phyloP scores from a whole-genome alignment of 2,329 filamentous ascomycete species.

The Aureobasidium sp. region DNA sequence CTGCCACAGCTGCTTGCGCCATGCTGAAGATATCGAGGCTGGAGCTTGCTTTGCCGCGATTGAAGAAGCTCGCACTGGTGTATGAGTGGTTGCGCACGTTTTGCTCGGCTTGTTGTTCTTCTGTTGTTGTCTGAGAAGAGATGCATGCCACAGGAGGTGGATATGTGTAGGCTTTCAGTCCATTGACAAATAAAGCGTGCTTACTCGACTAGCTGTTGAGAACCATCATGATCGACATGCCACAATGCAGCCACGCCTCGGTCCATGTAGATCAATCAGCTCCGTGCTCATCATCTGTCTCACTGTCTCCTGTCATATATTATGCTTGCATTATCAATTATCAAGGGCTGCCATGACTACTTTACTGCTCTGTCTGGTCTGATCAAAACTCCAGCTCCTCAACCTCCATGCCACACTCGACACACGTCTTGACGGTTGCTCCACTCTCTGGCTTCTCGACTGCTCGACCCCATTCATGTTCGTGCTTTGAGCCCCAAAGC shows the following conservation, averaged over 20 bases:
- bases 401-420: slow-evolving; percentile 59
- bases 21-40: background rate
- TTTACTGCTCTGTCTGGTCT: background rate
- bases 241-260: slow-evolving; percentile 11
- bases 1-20: slow-evolving; percentile 1
- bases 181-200: slow-evolving; percentile 9
- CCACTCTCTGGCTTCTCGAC: slow-evolving; percentile 56
- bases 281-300: background rate
- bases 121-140: background rate
- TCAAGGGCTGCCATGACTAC: slow-evolving; percentile 14
- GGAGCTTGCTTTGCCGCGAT: background rate
- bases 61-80: background rate
- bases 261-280: background rate
- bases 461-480: slow-evolving; percentile 71
- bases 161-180: background rate
- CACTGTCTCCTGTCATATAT: too few species aligned
- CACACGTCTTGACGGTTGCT: slow-evolving; percentile 67
- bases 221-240: slow-evolving; percentile 1
- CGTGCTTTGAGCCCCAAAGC: slow-evolving; percentile 62
- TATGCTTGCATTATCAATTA: background rate
- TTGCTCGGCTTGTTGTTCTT: background rate
- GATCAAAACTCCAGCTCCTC: slow-evolving; percentile 55
- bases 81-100: background rate
- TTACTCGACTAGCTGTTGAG: background rate
- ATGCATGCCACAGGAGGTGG: background rate